Base-by-base conservation (phyloP, 108 stramenopile genomes). In the Chaetoceros muelleri region DNA sequence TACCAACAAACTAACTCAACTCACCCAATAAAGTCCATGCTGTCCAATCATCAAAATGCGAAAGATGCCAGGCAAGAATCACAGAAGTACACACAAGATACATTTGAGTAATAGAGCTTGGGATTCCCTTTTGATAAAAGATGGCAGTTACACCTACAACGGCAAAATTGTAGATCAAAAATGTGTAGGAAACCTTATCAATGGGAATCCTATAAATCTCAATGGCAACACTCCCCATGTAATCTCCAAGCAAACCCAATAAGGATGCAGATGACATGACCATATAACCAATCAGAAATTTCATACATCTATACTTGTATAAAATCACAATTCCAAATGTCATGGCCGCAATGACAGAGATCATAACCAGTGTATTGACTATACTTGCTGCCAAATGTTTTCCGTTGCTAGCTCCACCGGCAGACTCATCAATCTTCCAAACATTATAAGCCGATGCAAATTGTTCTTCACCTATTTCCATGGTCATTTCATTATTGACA, bases 21-120 rank as follows among this genome's bases (percentile, higher is more conserved):
- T n/a, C n/a, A n/a, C n/a, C n/a, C n/a, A 98, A 60, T 13, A 98
- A 63, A 19, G 90, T 74, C 98, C 98, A 98, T 2, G 93, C 79
- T 44, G 94, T 98, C 95, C 94, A 97, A 53, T 82, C 84, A 54
- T 89, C 85, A 52, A 98, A 91, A 48, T 84, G 79, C 8, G 80
- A 75, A 5, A 98, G 69, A 55, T 96, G 90, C 95, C 96, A 98
- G 0, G 94, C 95, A 67, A 98, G 71, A 61, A 95, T 87, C 0
- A 95, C 92, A 21, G 87, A 84, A 0, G 84, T 87, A 1, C 76
- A 69, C 10, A 98, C 79, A 46, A 97, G 71, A 65, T 97, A 98
- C 1, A 60, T 71, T 65, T 98, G 98, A 3, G 93, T 90, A 22
- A 97, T 71, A 53, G 47, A 68, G 17, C 70, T 66, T 16, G 95